Evolutionary conservation across 2,329 filamentous ascomycete species (phyloP).

Genomic region (Paraphaeosphaeria sporulosa): DNA sequence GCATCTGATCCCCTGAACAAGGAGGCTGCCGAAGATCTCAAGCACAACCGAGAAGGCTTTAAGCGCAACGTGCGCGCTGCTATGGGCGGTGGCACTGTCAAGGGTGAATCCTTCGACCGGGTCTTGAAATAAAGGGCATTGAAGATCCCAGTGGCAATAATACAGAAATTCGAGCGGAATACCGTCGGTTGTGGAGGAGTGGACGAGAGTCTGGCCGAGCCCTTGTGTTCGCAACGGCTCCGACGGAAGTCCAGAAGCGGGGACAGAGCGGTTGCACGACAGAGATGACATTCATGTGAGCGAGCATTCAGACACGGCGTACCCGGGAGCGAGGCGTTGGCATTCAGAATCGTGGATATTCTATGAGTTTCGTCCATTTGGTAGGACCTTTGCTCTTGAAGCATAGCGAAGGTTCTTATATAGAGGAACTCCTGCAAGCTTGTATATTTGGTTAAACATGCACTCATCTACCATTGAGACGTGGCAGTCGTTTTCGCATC

Average conservation of each 20-base stretch:
- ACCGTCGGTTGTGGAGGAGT: not conserved
- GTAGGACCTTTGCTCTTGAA: not conserved
- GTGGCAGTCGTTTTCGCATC: not conserved
- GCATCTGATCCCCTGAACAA: constrained; percentile 98
- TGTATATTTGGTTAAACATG: not conserved
- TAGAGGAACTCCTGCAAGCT: not conserved
- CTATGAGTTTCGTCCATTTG: constrained; percentile 6
- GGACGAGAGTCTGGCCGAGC: not conserved
- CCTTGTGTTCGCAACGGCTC: not conserved
- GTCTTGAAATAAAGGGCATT: constrained; percentile 69
- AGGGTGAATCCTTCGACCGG: constrained; percentile 76
- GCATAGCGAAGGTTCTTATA: constrained; percentile 8
- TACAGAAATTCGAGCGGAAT: not conserved
- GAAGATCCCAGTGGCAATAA: not conserved
- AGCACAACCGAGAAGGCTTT: constrained; percentile 84
- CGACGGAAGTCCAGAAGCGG: not conserved
- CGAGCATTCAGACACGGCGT: constrained; percentile 39
- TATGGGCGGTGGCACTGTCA: constrained; percentile 82
- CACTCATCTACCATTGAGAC: not conserved
- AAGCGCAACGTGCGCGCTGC: constrained; percentile 86
- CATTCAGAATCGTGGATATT: constrained; percentile 24
- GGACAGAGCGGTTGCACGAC: constrained; percentile 8
- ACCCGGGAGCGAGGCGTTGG: constrained; percentile 38
- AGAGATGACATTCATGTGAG: constrained; percentile 17
- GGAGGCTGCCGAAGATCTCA: constrained; percentile 92